A percentile compares a stretch with the other conserved stretches of the same genome.
phyloP scores from a whole-genome alignment of 2,329 filamentous ascomycete species.

The Colletotrichum sojae region DNA sequence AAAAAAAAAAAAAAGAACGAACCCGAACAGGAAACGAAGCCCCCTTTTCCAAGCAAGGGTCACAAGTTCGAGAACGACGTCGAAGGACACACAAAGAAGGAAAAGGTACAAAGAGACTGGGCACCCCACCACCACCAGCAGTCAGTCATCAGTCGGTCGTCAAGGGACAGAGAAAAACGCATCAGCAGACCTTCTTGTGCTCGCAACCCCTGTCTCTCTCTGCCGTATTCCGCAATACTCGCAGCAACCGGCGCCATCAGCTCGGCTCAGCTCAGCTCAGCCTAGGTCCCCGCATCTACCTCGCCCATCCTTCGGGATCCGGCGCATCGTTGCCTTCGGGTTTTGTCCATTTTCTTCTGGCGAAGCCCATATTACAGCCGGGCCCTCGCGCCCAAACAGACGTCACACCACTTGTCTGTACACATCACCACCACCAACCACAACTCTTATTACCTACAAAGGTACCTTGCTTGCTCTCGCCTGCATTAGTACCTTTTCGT shows the following conservation, averaged over 20 bases:
- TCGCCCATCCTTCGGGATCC: conserved; percentile 40
- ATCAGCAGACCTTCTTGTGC: conserved; percentile 31
- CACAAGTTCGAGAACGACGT: no score
- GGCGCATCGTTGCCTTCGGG: conserved; percentile 18
- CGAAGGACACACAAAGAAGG: background rate
- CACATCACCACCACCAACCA: background rate
- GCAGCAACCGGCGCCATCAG: background rate
- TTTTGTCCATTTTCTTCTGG: conserved; percentile 25
- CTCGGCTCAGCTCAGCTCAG: background rate
- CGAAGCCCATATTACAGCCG: conserved; percentile 10
- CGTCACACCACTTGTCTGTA: background rate
- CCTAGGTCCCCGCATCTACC: conserved; percentile 9
- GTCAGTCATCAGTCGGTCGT: background rate
- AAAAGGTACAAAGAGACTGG: conserved; percentile 24
- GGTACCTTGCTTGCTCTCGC: no score
- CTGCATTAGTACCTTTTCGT: no score
- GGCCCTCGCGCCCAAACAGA: conserved; percentile 26
- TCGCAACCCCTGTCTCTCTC: background rate
- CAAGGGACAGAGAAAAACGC: conserved; percentile 4
- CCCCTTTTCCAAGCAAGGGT: no score
- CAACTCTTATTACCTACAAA: no score
- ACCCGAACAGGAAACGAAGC: conserved; percentile 14
- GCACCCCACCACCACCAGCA: conserved; percentile 2
- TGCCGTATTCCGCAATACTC: conserved; percentile 11
- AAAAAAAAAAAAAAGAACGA: conserved; percentile 19